These are phyloP conservation scores for Alternaria longipes DNA, from an alignment of 2,329 filamentous ascomycete genomes.

Conservation along the genomic window DNA sequence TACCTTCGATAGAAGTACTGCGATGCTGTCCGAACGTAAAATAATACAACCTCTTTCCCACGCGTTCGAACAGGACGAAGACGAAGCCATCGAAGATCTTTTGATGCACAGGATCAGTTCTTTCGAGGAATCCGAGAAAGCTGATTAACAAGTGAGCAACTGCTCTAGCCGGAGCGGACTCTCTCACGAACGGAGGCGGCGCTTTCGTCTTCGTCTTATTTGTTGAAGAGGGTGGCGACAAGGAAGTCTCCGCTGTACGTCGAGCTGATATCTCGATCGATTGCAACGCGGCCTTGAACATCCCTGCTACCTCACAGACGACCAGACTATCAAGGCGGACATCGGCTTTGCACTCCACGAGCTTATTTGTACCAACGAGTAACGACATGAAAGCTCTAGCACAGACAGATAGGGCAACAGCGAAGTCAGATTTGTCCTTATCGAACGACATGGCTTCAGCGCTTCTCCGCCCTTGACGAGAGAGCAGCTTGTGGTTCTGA, in stretches of 20 bases:
- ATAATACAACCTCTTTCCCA: constrained; percentile 52
- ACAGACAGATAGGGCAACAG: constrained; percentile 37
- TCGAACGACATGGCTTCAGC: constrained; percentile 24
- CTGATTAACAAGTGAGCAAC: constrained; percentile 50
- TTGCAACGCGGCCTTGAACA: constrained; percentile 50
- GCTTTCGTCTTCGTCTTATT: constrained; percentile 22
- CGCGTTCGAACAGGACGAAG: constrained; percentile 52
- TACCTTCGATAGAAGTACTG: constrained; percentile 34
- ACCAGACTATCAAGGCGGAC: constrained; percentile 31
- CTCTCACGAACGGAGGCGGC: constrained; percentile 21
- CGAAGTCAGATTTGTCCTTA: constrained; percentile 39
- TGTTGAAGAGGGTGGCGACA: neutral
- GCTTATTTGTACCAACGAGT: constrained; percentile 40
- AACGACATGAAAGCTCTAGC: constrained; percentile 45
- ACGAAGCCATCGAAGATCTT: constrained; percentile 57
- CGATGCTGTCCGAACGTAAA: constrained; percentile 51
- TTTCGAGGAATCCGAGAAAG: constrained; percentile 49
- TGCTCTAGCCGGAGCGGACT: constrained; percentile 35
- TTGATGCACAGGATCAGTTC: constrained; percentile 47
- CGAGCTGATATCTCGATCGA: constrained; percentile 41
- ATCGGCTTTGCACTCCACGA: constrained; percentile 25
- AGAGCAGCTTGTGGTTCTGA: constrained; percentile 30
- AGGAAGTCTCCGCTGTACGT: constrained; percentile 22
- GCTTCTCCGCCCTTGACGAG: constrained; percentile 18
- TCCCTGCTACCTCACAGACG: constrained; percentile 46